Evolutionary conservation across 169 alveolate genomes (phyloP), one percentile per base, ranked within the genome.

Genomic region (Cyclospora cayetanensis): DNA sequence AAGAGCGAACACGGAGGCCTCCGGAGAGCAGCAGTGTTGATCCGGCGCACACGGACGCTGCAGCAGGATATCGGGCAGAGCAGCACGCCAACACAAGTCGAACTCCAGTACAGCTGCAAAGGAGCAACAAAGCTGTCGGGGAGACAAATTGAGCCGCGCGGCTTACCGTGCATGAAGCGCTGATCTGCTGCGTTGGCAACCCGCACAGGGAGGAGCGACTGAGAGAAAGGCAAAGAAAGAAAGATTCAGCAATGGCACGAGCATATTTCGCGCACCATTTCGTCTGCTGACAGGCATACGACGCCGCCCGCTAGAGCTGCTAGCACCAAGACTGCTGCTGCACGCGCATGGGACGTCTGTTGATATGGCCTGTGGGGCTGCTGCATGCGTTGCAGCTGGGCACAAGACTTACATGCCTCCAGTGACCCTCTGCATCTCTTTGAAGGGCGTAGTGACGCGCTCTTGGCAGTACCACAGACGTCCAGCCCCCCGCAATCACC

Each of bases 401-500:
- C 25, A n/a, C n/a, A 9, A 52, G 52, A 79, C 89, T 25, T 37
- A 79, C 89, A 50, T 79, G 89, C 7, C 74, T 52, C 89, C 89
- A 79, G 37, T 27, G 72, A 9, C 89, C 89, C 53, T 79, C 52
- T 1, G 89, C 50, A 31, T 79, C 39, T 34, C 89, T 79, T 35
- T 79, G 89, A 2, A 79, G 89, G 1, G 89, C 89, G 42, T 79
- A 79, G 20, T 50, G 89, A 15, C 89, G 89, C 46, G 89, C 0
- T 11, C 89, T 46, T 0, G 89, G 89, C 20, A 79, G 52, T 25
- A 79, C 74, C 72, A 79, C 72, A 18, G 89, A 79, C 27, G 89
- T 79, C 89, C 89, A 79, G 4, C 89, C 89, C n/a, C 89, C 89
- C 35, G 53, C 89, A 15, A 79, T 50, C 50, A 79, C 89, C 89